A percentile compares a stretch with the other conserved stretches of the same genome.
Evolutionary conservation across 768 basidiomycete genomes (phyloP).

Genomic region (Amanita muscaria): DNA sequence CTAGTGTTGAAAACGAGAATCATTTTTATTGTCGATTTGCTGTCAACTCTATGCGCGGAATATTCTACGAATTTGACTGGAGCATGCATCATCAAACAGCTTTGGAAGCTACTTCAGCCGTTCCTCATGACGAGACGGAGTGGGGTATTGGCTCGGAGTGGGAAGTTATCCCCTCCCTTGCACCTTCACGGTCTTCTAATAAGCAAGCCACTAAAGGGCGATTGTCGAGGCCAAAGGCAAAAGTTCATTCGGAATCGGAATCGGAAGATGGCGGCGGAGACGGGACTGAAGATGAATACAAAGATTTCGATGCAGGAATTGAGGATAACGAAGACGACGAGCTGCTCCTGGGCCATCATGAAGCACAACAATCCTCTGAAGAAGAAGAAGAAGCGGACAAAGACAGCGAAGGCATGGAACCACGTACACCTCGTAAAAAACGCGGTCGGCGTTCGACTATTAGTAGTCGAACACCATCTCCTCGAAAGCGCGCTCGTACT

Average conservation of each 20-base stretch:
- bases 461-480: conserved; percentile 14
- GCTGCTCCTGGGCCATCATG: conserved; percentile 12
- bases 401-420: conserved; percentile 19
- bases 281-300: conserved; percentile 16
- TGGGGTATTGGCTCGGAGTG: conserved; percentile 38
- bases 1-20: too few species aligned
- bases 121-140: conserved; percentile 16
- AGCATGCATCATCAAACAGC: conserved; percentile 34
- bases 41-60: conserved; percentile 45
- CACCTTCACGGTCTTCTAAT: conserved; percentile 1
- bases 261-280: conserved; percentile 23
- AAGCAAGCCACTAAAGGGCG: conserved; percentile 8
- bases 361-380: conserved; percentile 20
- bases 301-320: conserved; percentile 9
- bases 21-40: conserved; percentile 51
- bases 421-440: conserved; percentile 46
- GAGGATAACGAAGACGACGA: conserved; percentile 19
- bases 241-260: conserved; percentile 18
- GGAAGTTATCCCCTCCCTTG: conserved; percentile 29
- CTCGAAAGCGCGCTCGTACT: conserved; percentile 20
- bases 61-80: conserved; percentile 62
- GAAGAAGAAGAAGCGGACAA: conserved; percentile 15
- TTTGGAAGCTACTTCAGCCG: conserved; percentile 24
- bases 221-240: too few species aligned
- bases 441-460: conserved; percentile 24